These are phyloP conservation scores for Rhizophagus prolifer DNA, from an alignment of 192 early-diverging fungal species.

Conservation along the genomic window DNA sequence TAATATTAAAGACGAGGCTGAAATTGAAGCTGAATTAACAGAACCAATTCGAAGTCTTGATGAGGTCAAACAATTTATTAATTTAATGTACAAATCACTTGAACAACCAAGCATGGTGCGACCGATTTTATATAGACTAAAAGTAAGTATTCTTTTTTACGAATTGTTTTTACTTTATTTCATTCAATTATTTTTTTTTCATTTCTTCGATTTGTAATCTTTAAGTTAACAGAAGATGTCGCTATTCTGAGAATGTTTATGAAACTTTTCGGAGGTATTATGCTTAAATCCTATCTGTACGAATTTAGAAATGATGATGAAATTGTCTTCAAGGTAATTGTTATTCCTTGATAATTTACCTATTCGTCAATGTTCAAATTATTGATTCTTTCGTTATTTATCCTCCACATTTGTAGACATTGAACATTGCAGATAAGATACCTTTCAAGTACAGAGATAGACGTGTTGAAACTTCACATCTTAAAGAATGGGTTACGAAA, in stretches of 20 bases:
- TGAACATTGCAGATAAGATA: not conserved
- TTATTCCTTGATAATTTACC: not conserved
- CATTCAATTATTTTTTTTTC: not conserved
- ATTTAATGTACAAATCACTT: not conserved
- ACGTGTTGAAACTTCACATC: conserved; percentile 14
- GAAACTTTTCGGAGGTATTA: conserved; percentile 6
- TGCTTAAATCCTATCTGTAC: conserved; percentile 5
- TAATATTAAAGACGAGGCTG: conserved; percentile 30
- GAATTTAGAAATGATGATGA: conserved; percentile 5
- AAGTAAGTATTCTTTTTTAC: not conserved
- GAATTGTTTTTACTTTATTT: not conserved
- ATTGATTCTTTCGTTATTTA: not conserved
- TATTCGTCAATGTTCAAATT: not conserved
- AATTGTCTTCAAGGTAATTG: conserved; percentile 2
- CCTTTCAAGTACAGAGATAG: conserved; percentile 6
- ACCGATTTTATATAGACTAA: not conserved
- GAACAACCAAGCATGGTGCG: conserved; percentile 3
- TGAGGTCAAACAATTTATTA: conserved; percentile 4
- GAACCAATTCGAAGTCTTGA: conserved; percentile 4
- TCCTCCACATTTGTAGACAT: not conserved
- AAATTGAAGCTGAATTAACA: not conserved
- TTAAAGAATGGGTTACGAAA: conserved; percentile 15
- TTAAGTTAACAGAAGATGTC: conserved; percentile 5
- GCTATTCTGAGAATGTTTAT: conserved; percentile 3
- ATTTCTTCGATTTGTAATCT: not conserved